Evolutionary conservation across 176 grass and related monocot genomes (phyloP), one percentile per base, ranked within the genome.

Genomic region (Hsuehochloa calcarea): DNA sequence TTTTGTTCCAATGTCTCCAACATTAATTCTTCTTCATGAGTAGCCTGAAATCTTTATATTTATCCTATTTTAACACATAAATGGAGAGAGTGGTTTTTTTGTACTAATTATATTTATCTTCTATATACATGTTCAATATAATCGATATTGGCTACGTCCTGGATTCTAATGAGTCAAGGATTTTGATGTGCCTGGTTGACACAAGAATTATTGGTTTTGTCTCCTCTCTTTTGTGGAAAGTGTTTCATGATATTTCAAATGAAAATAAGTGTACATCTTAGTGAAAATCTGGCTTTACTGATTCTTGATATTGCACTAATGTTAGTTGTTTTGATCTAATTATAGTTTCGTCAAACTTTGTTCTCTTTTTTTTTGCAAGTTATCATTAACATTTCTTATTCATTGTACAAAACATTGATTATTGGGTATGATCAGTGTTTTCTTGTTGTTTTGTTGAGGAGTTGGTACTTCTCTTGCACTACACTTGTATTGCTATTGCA

Each of bases 21-120:
- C 10, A 65, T 50, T 50, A 51, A 80, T 29, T 80, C 19, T 63
- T 8, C 11, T 63, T 63, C 46, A 54, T 52, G 27, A 25, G 17
- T 52, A 80, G 43, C 46, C 5, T 65, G 59, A 11, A 80, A 65
- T 67, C 10, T 65, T 31, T 64, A 10, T 62, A 66, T 66, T 50
- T 66, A 19, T 39, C 29, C 43, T 50, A 27, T 26, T 61, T 68
- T 52, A 23, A 40, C 31, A 40, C 15, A 23, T 4, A 80, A 80
- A 50, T 38, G 29, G 3, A 67, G 9, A 23, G 10, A n/a, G n/a
- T 4, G 0, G 3, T 67, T 4, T 62, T 27, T 63, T 23, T n/a
- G 60, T 63, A 63, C n/a, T 63, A 26, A 63, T 51, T 80, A 16
- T 26, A 67, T 31, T 79, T 80, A 8, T 80, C 62, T n/a, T 31